Evolutionary conservation across 2,329 filamentous ascomycete species (phyloP), one percentile per base, ranked within the genome.

Genomic region (Truncatella angustata): DNA sequence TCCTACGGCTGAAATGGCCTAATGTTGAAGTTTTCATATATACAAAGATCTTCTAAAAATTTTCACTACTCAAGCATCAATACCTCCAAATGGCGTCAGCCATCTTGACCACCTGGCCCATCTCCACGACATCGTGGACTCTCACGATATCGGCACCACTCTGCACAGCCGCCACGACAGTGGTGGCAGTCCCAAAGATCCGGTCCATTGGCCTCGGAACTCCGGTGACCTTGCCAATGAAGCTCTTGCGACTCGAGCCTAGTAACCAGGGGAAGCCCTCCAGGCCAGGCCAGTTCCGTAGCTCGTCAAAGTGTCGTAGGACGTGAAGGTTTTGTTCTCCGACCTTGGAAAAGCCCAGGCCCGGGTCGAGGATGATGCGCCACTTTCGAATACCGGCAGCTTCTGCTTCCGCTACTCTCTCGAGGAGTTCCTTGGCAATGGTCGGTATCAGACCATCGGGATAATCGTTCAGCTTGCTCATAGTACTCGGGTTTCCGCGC

Each of bases 341-440:
- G 1, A 83, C 86, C 74, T 99, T 99, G 51, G 94, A 91, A 66
- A 99, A 99, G 0, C 94, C 94, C 28, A 99, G 82, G 0, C 94
- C 94, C 0, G 94, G 94, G 66, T 99, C 94, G 2, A 97, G 82
- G 30, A 97, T 85, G 58, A 99, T 95, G 58, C 93, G 88, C 94
- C 94, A 99, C 45, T 92, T 86, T 4, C 90, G 81, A 39, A 99
- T 82, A 0, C 94, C 94, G 0, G 91, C 91, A 12, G 75, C 79
- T 68, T 95, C 79, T 20, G 94, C 94, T 2, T 83, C 89, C 0
- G 74, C 73, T 4, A 97, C 80, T 14, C 92, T 87, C 7, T 72
- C 77, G 3, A 79, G 73, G 4, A 97, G 81, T 70, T 96, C 92
- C 1, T 66, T 60, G 5, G 79, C 82, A 3, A 96, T 77, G 9